phyloP scores from a whole-genome alignment of 2,329 filamentous ascomycete genomes.

The Aspergillus fischeri region DNA sequence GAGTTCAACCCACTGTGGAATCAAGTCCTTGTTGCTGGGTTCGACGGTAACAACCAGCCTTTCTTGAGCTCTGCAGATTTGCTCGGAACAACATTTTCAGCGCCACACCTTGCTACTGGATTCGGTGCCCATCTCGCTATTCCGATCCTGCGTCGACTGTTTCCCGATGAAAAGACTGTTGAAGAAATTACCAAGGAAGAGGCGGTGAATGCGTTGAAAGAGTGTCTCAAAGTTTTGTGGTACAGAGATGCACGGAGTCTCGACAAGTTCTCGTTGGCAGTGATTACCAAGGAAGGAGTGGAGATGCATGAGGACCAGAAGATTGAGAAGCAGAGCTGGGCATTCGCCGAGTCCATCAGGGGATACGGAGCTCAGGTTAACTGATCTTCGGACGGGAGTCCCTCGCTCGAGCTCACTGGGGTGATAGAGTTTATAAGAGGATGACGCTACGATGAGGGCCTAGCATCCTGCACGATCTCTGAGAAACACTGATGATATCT shows the following conservation, averaged over 20 bases:
- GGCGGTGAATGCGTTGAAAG: conserved; percentile 75
- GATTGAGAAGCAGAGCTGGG: conserved; percentile 95
- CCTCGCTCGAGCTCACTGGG: conserved; percentile 17
- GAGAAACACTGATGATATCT: neutral
- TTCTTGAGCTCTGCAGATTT: conserved; percentile 92
- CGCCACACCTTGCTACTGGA: conserved; percentile 85
- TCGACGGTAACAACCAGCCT: conserved; percentile 73
- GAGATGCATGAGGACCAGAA: conserved; percentile 79
- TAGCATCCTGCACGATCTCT: neutral
- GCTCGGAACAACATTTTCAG: conserved; percentile 84
- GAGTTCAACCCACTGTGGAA: conserved; percentile 99
- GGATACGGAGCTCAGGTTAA: conserved; percentile 85
- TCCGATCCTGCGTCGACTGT: conserved; percentile 79
- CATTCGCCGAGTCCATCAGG: conserved; percentile 89
- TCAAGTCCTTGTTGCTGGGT: conserved; percentile 82
- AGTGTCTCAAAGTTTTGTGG: conserved; percentile 98
- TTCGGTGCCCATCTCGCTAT: conserved; percentile 91
- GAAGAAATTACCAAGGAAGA: conserved; percentile 68
- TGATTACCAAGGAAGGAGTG: conserved; percentile 85
- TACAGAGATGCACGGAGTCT: conserved; percentile 93
- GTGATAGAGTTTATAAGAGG: neutral
- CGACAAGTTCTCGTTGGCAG: conserved; percentile 85
- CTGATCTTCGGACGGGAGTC: conserved; percentile 36
- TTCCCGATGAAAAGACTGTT: conserved; percentile 77
- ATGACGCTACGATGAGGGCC: neutral